Evolutionary conservation across 2,329 filamentous ascomycete genomes (phyloP), one percentile per base, ranked within the genome.

Genomic region (Fulvia fulva): DNA sequence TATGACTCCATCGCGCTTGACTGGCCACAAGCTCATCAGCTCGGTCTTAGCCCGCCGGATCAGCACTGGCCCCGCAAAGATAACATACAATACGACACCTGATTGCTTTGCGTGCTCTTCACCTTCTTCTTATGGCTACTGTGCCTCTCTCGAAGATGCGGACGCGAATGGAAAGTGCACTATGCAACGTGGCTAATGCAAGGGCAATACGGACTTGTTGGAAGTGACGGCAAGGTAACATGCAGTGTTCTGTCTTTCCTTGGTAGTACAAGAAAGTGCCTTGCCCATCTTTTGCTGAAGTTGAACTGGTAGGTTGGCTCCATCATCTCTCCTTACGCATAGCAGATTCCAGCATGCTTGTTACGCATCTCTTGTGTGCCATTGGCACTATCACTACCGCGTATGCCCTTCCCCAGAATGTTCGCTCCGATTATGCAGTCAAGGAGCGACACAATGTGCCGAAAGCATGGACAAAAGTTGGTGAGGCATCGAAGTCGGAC

Each of bases 401-500:
- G 37, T 23, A 57, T 45, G 61, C 61, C 19, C 61, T 63, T 23
- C 61, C 61, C 30, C 52, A 53, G 28, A 58, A 19, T 43, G 26
- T 41, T 2, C 55, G 63, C 43, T 74, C 76, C 25, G 16, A 5
- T 5, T 83, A 83, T 66, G 71, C 71, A 6, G 74, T 86, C 62
- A 86, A 86, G 71, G 83, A 85, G 59, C 75, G 73, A 16, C 82
- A 85, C 67, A 63, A 71, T 63, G 78, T 81, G 11, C 83, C 83
- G 6, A 70, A 71, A 28, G 73, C 73, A 55, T 86, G 83, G 83
- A 75, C 70, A 8, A 75, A 74, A 58, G 67, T 79, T 49, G 76
- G 75, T 41, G 71, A 76, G 30, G 79, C 82, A 2, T 75, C 80
- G 41, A 74, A 77, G 46, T 70, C 75, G 19, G 77, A 81, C 60